Percentiles rank a stretch among this genome's conserved stretches.
Conservation (phyloP, 2,329 filamentous ascomycete species). For the Pseudofabraea citricarpa region DNA sequence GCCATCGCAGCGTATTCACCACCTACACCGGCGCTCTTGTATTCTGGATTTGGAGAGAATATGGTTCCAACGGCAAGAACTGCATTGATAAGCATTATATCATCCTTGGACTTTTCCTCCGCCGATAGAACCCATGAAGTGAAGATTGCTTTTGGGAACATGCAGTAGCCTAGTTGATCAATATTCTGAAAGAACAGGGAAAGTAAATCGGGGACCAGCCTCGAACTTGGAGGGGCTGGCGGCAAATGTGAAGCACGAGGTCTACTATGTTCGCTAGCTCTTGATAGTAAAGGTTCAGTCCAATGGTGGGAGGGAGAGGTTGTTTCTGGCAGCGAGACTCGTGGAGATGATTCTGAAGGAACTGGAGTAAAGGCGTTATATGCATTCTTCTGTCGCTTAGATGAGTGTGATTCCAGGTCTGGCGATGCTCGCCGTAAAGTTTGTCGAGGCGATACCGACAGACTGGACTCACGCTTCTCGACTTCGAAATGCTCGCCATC, state of each 20-base stretch:
- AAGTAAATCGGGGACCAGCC: constrained; percentile 44
- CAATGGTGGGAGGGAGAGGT: constrained; percentile 16
- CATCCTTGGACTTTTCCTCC: constrained; percentile 42
- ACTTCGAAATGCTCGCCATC: constrained; percentile 23
- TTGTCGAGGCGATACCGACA: constrained; percentile 22
- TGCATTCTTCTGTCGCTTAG: constrained; percentile 25
- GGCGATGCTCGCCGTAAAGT: constrained; percentile 19
- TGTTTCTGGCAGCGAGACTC: constrained; percentile 15
- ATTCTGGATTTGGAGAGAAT: constrained; percentile 44
- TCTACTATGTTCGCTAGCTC: constrained; percentile 11
- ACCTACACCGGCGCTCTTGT: constrained; percentile 37
- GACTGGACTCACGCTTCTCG: constrained; percentile 21
- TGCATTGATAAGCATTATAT: constrained; percentile 56
- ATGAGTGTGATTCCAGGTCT: constrained; percentile 20
- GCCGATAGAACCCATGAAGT: constrained; percentile 45
- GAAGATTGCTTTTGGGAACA: constrained; percentile 51
- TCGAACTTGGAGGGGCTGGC: constrained; percentile 45
- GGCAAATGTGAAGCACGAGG: constrained; percentile 33
- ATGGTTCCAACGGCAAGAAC: constrained; percentile 52
- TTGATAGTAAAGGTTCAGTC: constrained; percentile 11
- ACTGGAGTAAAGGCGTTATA: constrained; percentile 26
- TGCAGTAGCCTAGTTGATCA: constrained; percentile 47
- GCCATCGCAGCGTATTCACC: constrained; percentile 49
- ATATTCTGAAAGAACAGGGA: constrained; percentile 53
- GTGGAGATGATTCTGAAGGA: constrained; percentile 24